Percentiles rank a stretch among this genome's conserved stretches.
Conservation (phyloP, 2,329 filamentous ascomycete species). For the Exophiala aquamarina region DNA sequence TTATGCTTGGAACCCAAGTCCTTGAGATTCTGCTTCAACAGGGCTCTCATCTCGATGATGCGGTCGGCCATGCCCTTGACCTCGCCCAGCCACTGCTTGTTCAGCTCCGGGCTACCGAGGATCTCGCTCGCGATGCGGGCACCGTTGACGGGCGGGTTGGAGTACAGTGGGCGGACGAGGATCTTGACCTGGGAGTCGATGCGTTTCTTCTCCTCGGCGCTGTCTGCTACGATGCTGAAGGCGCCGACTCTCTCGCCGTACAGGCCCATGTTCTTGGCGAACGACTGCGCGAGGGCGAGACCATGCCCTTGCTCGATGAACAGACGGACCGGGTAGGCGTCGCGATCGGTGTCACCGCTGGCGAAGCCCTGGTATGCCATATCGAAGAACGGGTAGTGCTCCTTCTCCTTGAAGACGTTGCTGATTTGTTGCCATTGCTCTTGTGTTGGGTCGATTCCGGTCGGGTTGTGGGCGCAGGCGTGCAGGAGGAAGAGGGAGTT, state of each 20-base stretch:
- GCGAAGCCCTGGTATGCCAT: conserved; percentile 99
- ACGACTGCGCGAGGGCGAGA: conserved; percentile 85
- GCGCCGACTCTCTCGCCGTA: conserved; percentile 98
- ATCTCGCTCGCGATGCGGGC: conserved; percentile 92
- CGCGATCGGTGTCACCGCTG: conserved; percentile 84
- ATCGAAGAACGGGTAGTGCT: conserved; percentile 96
- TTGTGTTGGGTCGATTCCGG: conserved; percentile 87
- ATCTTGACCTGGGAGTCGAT: conserved; percentile 99
- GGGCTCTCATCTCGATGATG: conserved; percentile 96
- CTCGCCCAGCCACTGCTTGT: conserved; percentile 92
- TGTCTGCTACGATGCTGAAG: conserved; percentile 86
- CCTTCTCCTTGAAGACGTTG: conserved; percentile 77
- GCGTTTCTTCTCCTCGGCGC: conserved; percentile 87
- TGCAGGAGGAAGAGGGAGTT: conserved; percentile 91
- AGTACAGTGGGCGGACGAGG: conserved; percentile 93
- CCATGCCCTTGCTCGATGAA: conserved; percentile 92
- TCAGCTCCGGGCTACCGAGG: conserved; percentile 78
- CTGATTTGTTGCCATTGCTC: conserved; percentile 94
- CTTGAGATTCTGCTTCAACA: conserved; percentile 93
- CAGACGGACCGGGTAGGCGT: conserved; percentile 90
- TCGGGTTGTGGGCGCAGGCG: conserved; percentile 97
- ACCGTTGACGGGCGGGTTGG: conserved; percentile 95
- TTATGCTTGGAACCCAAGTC: conserved; percentile 93
- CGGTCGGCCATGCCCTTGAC: conserved; percentile 99
- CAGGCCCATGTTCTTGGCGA: conserved; percentile 99